These are phyloP conservation scores for Penicillium cataractarum DNA, from an alignment of 495 filamentous ascomycete genomes.

Conservation along the genomic window DNA sequence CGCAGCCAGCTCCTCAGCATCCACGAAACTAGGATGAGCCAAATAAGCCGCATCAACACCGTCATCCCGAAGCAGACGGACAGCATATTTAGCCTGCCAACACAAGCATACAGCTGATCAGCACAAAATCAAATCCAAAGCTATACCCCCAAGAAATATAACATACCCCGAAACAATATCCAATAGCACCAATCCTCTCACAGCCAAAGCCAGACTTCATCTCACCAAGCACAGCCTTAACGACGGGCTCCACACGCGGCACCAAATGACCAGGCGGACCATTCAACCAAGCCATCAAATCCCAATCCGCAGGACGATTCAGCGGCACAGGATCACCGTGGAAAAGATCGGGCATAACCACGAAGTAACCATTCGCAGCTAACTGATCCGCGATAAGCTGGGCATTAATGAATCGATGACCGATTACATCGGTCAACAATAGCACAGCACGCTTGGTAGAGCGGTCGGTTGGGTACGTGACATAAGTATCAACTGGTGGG, in stretches of 20 bases:
- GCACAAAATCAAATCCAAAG: not conserved
- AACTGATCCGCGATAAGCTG: constrained; percentile 68
- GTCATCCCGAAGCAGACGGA: constrained; percentile 41
- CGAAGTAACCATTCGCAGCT: constrained; percentile 76
- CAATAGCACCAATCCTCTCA: constrained; percentile 67
- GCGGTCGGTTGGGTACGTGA: constrained; percentile 27
- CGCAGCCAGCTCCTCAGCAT: constrained; percentile 66
- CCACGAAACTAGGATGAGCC: constrained; percentile 74
- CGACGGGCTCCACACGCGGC: constrained; percentile 61
- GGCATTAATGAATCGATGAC: constrained; percentile 38
- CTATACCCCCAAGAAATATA: too few species aligned
- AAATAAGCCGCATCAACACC: constrained; percentile 61
- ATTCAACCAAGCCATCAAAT: constrained; percentile 34
- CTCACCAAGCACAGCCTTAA: constrained; percentile 56
- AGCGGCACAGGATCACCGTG: constrained; percentile 38
- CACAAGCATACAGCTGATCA: not conserved
- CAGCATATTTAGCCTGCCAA: constrained; percentile 52
- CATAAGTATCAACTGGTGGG: constrained; percentile 34
- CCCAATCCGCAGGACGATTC: constrained; percentile 31
- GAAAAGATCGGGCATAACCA: constrained; percentile 63
- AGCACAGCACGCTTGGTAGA: constrained; percentile 34
- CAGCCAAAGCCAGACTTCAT: constrained; percentile 55
- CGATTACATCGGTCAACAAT: constrained; percentile 39
- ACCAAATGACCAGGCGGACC: constrained; percentile 59
- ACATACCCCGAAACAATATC: constrained; percentile 76